Evolutionary conservation across 2,329 filamentous ascomycete species (phyloP), one percentile per base, ranked within the genome.

Genomic region (Peltaster fructicola): DNA sequence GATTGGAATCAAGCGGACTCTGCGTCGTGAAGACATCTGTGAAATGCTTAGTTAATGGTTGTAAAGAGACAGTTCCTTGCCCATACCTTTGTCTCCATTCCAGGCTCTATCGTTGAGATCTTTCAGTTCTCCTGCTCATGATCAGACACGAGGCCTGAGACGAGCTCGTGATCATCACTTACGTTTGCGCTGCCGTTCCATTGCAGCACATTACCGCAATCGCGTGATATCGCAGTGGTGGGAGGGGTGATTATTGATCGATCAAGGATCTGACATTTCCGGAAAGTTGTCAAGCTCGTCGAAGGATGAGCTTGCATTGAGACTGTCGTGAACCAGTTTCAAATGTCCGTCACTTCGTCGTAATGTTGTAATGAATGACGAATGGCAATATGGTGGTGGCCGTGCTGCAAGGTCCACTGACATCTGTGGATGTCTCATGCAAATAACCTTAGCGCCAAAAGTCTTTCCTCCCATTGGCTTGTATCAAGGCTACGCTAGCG

Each of bases 101-200:
- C 88, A 98, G 34, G 76, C 79, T 55, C 70, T 69, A 47, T 72
- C 66, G 52, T 98, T 98, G 45, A 90, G 62, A 57, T 76, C 68
- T 61, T 82, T 79, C 56, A 95, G 65, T 61, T 92, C 79, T 60
- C 81, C 82, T 93, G 48, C 9, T 13, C 13, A 16, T 15, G 8
- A 10, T 14, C 14, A 15, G 30, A 15, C 36, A 23, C 24, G 29
- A 25, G 16, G 21, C 23, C 12, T 27, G 24, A 15, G 15, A 19
- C n/a, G 20, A 8, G 13, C 15, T 23, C 11, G 11, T 15, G 7
- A 36, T 8, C 8, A 13, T 6, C 12, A 16, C 44, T 22, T 50
- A 59, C 57, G 53, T 45, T 61, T 62, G 43, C 55, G 54, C 30
- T 52, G 50, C 45, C 57, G 50, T 45, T 62, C 57, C 57, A 62